Evolutionary conservation across 148 eudicot genomes (phyloP).

Genomic region (Beta vulgaris): DNA sequence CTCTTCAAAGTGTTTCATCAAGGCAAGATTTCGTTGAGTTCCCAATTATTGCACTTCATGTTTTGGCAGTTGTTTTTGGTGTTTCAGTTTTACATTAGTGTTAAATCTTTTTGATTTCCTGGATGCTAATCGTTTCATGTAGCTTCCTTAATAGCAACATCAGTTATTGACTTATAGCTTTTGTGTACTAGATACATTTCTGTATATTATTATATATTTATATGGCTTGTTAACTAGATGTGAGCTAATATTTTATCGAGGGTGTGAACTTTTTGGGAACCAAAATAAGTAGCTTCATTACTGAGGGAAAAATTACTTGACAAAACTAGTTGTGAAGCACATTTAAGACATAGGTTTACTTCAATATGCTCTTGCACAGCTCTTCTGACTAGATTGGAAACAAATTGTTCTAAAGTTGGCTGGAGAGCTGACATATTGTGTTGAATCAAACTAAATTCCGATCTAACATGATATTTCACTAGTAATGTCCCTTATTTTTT

Average conservation of each 20-base stretch:
- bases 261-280: background rate
- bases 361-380: background rate
- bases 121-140: background rate
- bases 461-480: background rate
- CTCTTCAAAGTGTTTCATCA: conserved; percentile 67
- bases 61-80: background rate
- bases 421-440: background rate
- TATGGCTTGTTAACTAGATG: background rate
- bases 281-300: background rate
- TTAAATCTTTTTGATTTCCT: background rate
- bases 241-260: background rate
- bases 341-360: background rate
- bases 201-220: background rate
- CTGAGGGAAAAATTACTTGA: background rate
- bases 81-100: background rate
- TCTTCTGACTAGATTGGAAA: background rate
- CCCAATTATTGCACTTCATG: background rate
- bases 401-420: background rate
- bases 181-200: background rate
- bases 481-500: background rate
- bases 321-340: background rate
- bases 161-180: background rate
- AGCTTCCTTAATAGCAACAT: too few relatives aligned
- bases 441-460: background rate
- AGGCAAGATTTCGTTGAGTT: conserved; percentile 48